Base-by-base conservation (phyloP, 2,329 filamentous ascomycete genomes). In the Fusarium setosum region DNA sequence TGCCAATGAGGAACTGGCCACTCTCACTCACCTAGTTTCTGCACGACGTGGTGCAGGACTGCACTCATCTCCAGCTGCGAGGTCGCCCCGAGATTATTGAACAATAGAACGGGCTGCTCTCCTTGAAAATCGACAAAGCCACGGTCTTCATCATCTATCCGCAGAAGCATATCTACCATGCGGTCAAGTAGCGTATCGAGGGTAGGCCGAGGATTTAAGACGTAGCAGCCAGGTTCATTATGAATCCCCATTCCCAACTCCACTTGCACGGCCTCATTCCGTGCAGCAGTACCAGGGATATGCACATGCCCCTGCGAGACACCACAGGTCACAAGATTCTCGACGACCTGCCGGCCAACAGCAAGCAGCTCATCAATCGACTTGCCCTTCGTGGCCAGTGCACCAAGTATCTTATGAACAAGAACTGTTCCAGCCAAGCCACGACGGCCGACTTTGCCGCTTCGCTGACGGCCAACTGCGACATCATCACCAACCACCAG, bases 151-250 rank as follows among this genome's bases (percentile, higher is more conserved):
- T 88, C 86, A 37, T 49, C 29, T 3, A 10, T 12, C n/a, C 29
- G 20, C 31, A 92, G 79, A 60, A 91, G 82, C 71, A 92, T 88
- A 40, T 80, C 80, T 15, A 93, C 80, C 88, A 93, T 91, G 11
- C 81, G 86, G 71, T 84, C 82, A 21, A 88, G 77, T 37, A 88
- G 74, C 32, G 82, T 78, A 1, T 81, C 76, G 10, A 88, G 74
- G 13, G 79, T 75, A n/a, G 82, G 79, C 61, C 81, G 18, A 37
- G 32, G 81, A n/a, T 6, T 15, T n/a, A 24, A 20, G 18, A 83
- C 77, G 37, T 83, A 79, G 64, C 81, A 86, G 10, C 69, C 64
- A 26, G 66, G 61, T 38, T 70, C 64, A n/a, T 68, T 61, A 51
- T 71, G 63, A 3, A 64, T 66, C 3, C 64, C 69, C 66, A 70